Base-by-base conservation (phyloP, 2,329 filamentous ascomycete species). In the Aspergillus eucalypticola region DNA sequence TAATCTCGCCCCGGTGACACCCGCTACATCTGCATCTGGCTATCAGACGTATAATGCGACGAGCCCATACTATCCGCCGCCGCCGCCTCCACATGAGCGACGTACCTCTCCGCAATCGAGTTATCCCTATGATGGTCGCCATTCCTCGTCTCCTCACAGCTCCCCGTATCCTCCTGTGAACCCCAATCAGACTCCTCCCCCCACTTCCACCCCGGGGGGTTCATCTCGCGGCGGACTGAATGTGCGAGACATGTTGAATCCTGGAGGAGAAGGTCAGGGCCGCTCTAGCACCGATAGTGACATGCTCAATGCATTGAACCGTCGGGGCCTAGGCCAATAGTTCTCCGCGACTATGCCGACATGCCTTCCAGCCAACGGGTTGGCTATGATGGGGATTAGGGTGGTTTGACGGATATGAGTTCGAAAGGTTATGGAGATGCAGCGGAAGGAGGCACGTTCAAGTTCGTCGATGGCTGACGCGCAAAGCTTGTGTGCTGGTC, bases 301-400 rank as follows among this genome's bases (percentile, higher is more conserved):
- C 59, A 82, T 82, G 80, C 74, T 82, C 41, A 82, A 79, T 65
- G 76, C 77, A 32, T 66, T 81, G 53, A 78, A 80, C 60, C 76
- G 78, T 54, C 73, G 75, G 51, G 77, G 76, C 5, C 66, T 75
- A 48, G 67, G 69, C 48, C 67, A 74, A 66, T 71, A 72, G 63
- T n/a, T 7, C 15, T 21, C 8, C 17, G 35, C 3, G 10, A 15
- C 27, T n/a, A 17, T 32, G 15, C 21, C 19, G 21, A 8, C 23
- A 29, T 48, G 13, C 5, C 29, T 23, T 48, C 15, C 44, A 38
- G 27, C 42, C 38, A 35, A 44, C 17, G 10, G 23, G n/a, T 51
- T n/a, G n/a, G 25, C 32, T 42, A 48, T 44, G 23, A 46, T 41
- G 21, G 32, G 11, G 39, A 27, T 17, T 11, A 38, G 49, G 42